Base-by-base conservation (phyloP, 2,329 filamentous ascomycete genomes). In the Escovopsis sp. region DNA sequence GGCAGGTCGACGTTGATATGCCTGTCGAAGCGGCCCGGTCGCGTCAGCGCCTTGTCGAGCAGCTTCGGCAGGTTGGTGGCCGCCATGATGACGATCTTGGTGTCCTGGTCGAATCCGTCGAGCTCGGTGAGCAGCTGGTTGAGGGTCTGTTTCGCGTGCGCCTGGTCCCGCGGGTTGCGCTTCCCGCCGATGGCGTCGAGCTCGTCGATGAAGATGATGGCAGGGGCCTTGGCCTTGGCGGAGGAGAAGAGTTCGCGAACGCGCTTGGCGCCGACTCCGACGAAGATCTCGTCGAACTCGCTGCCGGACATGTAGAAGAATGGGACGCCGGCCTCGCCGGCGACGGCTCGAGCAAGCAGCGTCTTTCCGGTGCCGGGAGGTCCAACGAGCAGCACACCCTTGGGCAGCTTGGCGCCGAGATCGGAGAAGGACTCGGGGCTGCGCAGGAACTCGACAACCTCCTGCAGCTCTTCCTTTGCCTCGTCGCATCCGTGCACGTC, bases 271-370 rank as follows among this genome's bases (percentile, higher is more conserved):
- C 88, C 87, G 41, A 98, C 91, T 57, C 91, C 91, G 31, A 98
- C 93, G 56, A 95, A 98, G 40, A 98, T 82, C 63, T 98, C 91
- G 56, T 98, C 91, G 57, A 98, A 98, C 60, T 98, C 91, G 44
- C 86, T 94, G 39, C 91, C 91, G 56, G 91, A 98, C 89, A 98
- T 96, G 72, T 95, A 98, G 72, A 96, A 98, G 72, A 98, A 98
- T 1, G 91, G 91, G 14, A 98, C 91, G 43, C 89, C 91, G 41
- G 91, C 88, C 66, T 98, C 91, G 40, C 91, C 91, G 38, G 91
- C 91, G 46, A 98, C 91, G 42, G 91, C 93, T 54, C 91, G 81
- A 48, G 91, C 91, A 46, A 98, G 75, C 34, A 98, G 75, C 11
- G 91, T 98, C 67, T 98, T 98, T 65, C 91, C 91, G 46, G 91